A percentile compares a stretch with the other conserved stretches of the same genome.
phyloP scores from a whole-genome alignment of 495 filamentous ascomycete genomes.

The Neurospora cerealis region DNA sequence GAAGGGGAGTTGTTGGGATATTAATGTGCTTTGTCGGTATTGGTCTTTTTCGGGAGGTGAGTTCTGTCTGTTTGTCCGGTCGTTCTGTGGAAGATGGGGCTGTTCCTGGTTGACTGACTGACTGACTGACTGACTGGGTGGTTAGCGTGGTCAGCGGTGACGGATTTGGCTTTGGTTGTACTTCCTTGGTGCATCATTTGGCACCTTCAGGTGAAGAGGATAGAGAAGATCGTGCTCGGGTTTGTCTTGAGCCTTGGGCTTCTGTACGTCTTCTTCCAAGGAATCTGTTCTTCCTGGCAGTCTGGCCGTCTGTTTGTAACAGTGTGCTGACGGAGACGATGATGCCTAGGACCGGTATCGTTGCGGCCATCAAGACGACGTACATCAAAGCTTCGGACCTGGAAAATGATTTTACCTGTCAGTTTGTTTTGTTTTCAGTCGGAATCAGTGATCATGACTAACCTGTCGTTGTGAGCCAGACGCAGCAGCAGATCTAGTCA shows the following conservation, averaged over 20 bases:
- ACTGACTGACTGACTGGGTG: background rate
- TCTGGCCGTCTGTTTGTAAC: background rate
- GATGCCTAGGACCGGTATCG: background rate
- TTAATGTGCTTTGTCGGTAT: background rate
- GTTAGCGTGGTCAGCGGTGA: conserved; percentile 4
- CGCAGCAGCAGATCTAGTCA: background rate
- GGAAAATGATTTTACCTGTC: background rate
- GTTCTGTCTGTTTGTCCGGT: background rate
- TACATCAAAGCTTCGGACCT: background rate
- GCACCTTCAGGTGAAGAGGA: conserved; percentile 12
- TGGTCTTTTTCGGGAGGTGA: background rate
- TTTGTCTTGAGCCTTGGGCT: conserved; percentile 19
- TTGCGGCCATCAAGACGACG: background rate
- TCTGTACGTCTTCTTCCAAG: conserved; percentile 4
- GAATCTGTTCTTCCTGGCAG: background rate
- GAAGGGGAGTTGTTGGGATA: background rate
- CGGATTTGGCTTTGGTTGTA: conserved; percentile 4
- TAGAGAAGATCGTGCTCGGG: conserved; percentile 16
- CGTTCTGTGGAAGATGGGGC: background rate
- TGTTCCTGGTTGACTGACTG: background rate
- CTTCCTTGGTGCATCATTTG: conserved; percentile 22
- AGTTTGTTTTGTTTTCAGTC: background rate
- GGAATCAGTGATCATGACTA: background rate
- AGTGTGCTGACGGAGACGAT: background rate
- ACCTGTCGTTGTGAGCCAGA: background rate